These are phyloP conservation scores for Hygrophoropsis aurantiaca DNA, from an alignment of 768 basidiomycete genomes.

Conservation along the genomic window DNA sequence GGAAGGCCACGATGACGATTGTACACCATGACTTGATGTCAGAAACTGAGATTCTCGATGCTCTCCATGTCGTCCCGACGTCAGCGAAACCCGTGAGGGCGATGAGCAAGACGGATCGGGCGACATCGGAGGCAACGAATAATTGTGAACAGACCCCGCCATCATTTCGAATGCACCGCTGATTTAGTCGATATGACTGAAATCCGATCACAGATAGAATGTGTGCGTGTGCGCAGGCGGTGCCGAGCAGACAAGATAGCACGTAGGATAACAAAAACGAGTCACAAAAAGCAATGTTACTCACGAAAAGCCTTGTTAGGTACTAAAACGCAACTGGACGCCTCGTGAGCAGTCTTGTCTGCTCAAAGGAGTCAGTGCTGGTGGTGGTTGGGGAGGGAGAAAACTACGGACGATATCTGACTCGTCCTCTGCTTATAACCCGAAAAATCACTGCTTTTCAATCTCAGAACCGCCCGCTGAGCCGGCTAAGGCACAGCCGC, in stretches of 20 bases:
- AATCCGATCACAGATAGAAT: slow-evolving; percentile 17
- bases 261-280: slow-evolving; percentile 31
- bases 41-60: slow-evolving; percentile 18
- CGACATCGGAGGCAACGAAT: slow-evolving; percentile 24
- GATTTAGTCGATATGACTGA: slow-evolving; percentile 28
- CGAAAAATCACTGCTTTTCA: slow-evolving; percentile 32
- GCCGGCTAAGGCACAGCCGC: slow-evolving; percentile 19
- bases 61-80: slow-evolving; percentile 24
- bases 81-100: slow-evolving; percentile 26
- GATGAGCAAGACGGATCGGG: slow-evolving; percentile 34
- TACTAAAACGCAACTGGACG: slow-evolving; percentile 16
- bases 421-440: slow-evolving; percentile 30
- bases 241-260: slow-evolving; percentile 20
- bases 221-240: slow-evolving; percentile 16
- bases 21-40: slow-evolving; percentile 21
- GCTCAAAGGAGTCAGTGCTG: slow-evolving; percentile 15
- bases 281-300: slow-evolving; percentile 25
- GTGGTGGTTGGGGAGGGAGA: slow-evolving; percentile 18
- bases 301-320: slow-evolving; percentile 20
- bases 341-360: slow-evolving; percentile 18
- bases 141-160: slow-evolving; percentile 7
- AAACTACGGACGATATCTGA: slow-evolving; percentile 13
- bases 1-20: slow-evolving; percentile 14
- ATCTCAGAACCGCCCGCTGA: slow-evolving; percentile 31
- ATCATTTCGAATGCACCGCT: slow-evolving; percentile 14